phyloP scores from a whole-genome alignment of 1,139 yeast genomes.

The Geotrichum histeridarum region DNA sequence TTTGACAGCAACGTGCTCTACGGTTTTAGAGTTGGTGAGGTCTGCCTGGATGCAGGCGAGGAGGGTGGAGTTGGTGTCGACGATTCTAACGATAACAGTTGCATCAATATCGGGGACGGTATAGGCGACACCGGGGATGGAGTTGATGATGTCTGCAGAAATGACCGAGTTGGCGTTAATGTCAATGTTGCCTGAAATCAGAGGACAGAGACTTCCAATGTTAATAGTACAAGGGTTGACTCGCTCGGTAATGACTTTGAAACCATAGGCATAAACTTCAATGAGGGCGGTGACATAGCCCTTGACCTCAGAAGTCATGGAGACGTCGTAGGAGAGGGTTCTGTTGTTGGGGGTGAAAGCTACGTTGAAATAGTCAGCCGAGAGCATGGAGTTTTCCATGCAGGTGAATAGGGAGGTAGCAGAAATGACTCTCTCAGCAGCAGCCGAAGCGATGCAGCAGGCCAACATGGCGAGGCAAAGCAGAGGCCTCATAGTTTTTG shows the following conservation, averaged over 20 bases:
- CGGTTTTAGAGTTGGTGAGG: constrained; percentile 82
- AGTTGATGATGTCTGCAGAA: constrained; percentile 42
- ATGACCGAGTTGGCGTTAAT: constrained; percentile 52
- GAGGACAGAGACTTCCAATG: constrained; percentile 62
- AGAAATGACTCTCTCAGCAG: constrained; percentile 27
- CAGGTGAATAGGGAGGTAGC: constrained; percentile 73
- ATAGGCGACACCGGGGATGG: constrained; percentile 79
- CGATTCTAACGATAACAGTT: constrained; percentile 66
- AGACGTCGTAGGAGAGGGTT: constrained; percentile 61
- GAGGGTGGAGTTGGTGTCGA: constrained; percentile 36
- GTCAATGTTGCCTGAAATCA: constrained; percentile 80
- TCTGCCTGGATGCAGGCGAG: constrained; percentile 90
- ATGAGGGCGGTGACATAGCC: constrained; percentile 68
- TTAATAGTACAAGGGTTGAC: constrained; percentile 62
- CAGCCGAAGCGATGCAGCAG: neutral
- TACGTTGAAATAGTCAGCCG: constrained; percentile 79
- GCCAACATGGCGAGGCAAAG: neutral
- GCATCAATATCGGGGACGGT: constrained; percentile 94
- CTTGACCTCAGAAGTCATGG: constrained; percentile 71
- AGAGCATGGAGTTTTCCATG: constrained; percentile 81
- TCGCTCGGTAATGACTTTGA: constrained; percentile 53
- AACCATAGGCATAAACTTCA: constrained; percentile 75
- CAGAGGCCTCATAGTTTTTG: too few relatives aligned
- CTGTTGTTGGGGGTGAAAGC: constrained; percentile 61
- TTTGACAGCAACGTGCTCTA: constrained; percentile 85